A percentile compares a stretch with the other conserved stretches of the same genome.
Evolutionary conservation across 2,329 filamentous ascomycete genomes (phyloP).

Genomic region (Corniculantispora saksenae): DNA sequence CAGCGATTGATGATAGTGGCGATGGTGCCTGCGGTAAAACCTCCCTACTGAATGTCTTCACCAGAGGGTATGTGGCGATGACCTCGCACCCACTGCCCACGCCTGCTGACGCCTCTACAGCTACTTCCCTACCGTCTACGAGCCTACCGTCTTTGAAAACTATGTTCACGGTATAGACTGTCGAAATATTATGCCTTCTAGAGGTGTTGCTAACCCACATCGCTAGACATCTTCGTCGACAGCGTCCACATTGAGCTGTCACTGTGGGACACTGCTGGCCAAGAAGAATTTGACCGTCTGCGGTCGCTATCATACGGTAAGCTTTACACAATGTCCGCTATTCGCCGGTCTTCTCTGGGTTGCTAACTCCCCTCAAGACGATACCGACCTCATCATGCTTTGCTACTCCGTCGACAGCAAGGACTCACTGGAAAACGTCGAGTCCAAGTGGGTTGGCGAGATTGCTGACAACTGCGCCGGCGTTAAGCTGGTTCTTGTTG

Average conservation of each 20-base stretch:
- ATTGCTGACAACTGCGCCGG: conserved; percentile 97
- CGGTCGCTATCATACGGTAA: conserved; percentile 90
- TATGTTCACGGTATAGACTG: conserved; percentile 82
- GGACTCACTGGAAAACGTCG: conserved; percentile 96
- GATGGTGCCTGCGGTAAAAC: conserved; percentile 98
- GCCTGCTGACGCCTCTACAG: conserved; percentile 43
- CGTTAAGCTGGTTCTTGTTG: conserved; percentile 92
- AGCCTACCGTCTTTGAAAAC: conserved; percentile 98
- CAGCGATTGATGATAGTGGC: conserved; percentile 57
- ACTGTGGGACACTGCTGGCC: conserved; percentile 96
- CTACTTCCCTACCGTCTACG: conserved; percentile 97
- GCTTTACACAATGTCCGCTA: neutral
- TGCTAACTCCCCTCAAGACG: conserved; percentile 48
- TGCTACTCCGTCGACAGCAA: conserved; percentile 97
- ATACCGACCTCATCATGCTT: conserved; percentile 98
- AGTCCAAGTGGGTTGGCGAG: conserved; percentile 97
- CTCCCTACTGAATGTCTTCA: conserved; percentile 96
- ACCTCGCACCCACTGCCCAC: neutral
- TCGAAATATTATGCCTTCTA: neutral
- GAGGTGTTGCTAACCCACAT: conserved; percentile 17
- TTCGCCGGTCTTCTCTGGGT: neutral
- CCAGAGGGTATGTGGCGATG: conserved; percentile 74
- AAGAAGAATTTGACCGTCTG: conserved; percentile 97
- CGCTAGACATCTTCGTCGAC: conserved; percentile 92
- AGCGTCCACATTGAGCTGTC: conserved; percentile 95